phyloP scores from a whole-genome alignment of 495 filamentous ascomycete genomes.

The Hypomontagnella submonticulosa region DNA sequence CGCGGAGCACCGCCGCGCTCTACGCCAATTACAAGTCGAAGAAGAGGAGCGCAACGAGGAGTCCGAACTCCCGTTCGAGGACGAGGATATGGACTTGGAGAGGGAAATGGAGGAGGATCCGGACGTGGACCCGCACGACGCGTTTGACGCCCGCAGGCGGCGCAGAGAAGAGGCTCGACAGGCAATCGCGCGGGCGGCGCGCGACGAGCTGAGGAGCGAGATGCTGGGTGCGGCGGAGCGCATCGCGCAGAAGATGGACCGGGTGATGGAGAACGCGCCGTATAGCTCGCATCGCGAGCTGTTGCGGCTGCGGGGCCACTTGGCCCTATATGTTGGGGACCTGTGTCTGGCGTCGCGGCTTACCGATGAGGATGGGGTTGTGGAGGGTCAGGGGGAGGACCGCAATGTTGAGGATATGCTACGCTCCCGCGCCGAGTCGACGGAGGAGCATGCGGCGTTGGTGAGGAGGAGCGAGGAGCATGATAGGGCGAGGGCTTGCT shows the following conservation, averaged over 20 bases:
- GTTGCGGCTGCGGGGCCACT: slow-evolving; percentile 71
- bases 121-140: slow-evolving; percentile 23
- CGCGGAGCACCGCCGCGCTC: slow-evolving; percentile 37
- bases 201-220: slow-evolving; percentile 40
- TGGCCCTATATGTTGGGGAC: slow-evolving; percentile 75
- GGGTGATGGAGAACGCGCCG: slow-evolving; percentile 69
- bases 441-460: slow-evolving; percentile 42
- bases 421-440: slow-evolving; percentile 23
- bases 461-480: slow-evolving; percentile 41
- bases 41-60: slow-evolving; percentile 20
- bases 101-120: slow-evolving; percentile 6
- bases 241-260: slow-evolving; percentile 72
- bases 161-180: slow-evolving; percentile 33
- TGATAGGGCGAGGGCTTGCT: slow-evolving; percentile 42
- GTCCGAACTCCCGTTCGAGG: neutral
- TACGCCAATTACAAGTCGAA: slow-evolving; percentile 21
- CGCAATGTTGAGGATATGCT: slow-evolving; percentile 14
- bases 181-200: slow-evolving; percentile 10
- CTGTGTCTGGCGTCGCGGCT: slow-evolving; percentile 54
- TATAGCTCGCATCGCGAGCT: slow-evolving; percentile 69
- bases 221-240: slow-evolving; percentile 51
- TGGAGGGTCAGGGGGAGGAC: neutral
- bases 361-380: slow-evolving; percentile 6
- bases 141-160: slow-evolving; percentile 5
- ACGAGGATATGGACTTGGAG: neutral